A percentile compares a stretch with the other conserved stretches of the same genome.
Conservation (phyloP, 345 rosid species). For the Dovyalis caffra region DNA sequence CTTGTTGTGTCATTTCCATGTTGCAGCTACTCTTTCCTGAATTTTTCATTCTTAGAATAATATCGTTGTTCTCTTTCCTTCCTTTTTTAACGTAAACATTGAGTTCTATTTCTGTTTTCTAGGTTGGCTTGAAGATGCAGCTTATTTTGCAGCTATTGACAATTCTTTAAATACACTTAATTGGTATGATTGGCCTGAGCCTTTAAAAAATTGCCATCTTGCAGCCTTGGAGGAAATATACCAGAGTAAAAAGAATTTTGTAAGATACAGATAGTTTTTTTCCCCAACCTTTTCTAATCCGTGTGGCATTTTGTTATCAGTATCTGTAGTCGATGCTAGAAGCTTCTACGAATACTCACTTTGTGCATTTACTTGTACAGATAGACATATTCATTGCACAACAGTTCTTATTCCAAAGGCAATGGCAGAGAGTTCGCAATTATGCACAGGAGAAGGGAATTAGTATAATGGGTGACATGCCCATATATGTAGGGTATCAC, state of each 20-base stretch:
- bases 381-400: slow-evolving; percentile 81
- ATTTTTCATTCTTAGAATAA: neutral
- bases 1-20: neutral
- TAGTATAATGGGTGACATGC: slow-evolving; percentile 98
- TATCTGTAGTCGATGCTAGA: slow-evolving; percentile 1
- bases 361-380: slow-evolving; percentile 44
- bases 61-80: neutral
- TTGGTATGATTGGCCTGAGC: slow-evolving; percentile 93
- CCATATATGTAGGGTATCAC: slow-evolving; percentile 91
- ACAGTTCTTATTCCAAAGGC: slow-evolving; percentile 92
- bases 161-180: slow-evolving; percentile 49
- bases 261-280: slow-evolving; percentile 34
- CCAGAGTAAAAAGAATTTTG: slow-evolving; percentile 72
- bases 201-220: slow-evolving; percentile 75
- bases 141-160: slow-evolving; percentile 92
- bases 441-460: slow-evolving; percentile 71
- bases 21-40: neutral
- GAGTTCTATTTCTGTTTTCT: slow-evolving; percentile 13
- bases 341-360: slow-evolving; percentile 10
- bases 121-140: slow-evolving; percentile 99
- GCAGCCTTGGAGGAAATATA: slow-evolving; percentile 82
- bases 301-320: slow-evolving; percentile 1
- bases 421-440: slow-evolving; percentile 80
- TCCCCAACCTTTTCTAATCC: slow-evolving; percentile 8
- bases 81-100: neutral